Evolutionary conservation across 805 yeast species (phyloP).

Genomic region (Jamesozyma rosinii): DNA sequence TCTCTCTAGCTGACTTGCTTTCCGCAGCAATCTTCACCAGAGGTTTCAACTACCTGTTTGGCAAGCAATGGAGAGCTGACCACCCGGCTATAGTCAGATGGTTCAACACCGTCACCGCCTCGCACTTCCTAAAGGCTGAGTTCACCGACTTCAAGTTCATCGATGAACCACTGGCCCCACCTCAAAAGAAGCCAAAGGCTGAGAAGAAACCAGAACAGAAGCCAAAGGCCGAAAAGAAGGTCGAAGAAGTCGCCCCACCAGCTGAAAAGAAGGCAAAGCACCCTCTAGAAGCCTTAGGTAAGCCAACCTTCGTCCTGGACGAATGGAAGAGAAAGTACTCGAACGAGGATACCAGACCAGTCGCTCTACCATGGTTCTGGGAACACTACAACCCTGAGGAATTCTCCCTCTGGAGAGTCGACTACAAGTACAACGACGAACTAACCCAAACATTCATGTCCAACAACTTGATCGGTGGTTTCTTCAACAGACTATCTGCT

Average conservation of each 20-base stretch:
- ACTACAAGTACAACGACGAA: slow-evolving; percentile 96
- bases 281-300: slow-evolving; percentile 81
- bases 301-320: slow-evolving; percentile 60
- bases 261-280: slow-evolving; percentile 72
- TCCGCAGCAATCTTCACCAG: slow-evolving; percentile 42
- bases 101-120: slow-evolving; percentile 47
- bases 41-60: slow-evolving; percentile 52
- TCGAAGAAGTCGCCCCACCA: slow-evolving; percentile 34
- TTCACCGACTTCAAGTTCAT: slow-evolving; percentile 47
- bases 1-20: slow-evolving; percentile 57
- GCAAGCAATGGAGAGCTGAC: slow-evolving; percentile 51
- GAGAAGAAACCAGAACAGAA: slow-evolving; percentile 27
- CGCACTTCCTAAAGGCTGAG: slow-evolving; percentile 40
- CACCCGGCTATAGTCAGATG: slow-evolving; percentile 63
- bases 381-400: slow-evolving; percentile 83
- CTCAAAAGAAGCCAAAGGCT: slow-evolving; percentile 53
- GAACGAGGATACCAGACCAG: slow-evolving; percentile 91
- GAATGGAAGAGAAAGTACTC: slow-evolving; percentile 96
- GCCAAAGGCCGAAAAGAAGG: slow-evolving; percentile 10
- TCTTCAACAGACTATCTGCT: slow-evolving; percentile 88
- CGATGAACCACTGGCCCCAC: slow-evolving; percentile 61
- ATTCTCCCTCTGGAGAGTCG: slow-evolving; percentile 92
- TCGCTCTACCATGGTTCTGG: slow-evolving; percentile 98
- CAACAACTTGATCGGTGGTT: slow-evolving; percentile 95
- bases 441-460: slow-evolving; percentile 96